Evolutionary conservation across 306 rosid genomes (phyloP), one percentile per base, ranked within the genome.

Genomic region (Delonix regia): DNA sequence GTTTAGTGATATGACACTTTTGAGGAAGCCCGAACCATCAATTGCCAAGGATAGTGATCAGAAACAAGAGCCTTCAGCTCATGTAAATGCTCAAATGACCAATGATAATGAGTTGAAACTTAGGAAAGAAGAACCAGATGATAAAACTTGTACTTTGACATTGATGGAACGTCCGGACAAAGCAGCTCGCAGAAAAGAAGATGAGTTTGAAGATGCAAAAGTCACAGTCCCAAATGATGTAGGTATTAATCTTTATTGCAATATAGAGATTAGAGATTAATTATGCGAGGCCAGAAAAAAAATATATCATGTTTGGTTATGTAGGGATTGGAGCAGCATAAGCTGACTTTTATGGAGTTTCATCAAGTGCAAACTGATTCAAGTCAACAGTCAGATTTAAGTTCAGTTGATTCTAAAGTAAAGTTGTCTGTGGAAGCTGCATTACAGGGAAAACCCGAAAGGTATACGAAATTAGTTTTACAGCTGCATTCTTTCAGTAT

Each of bases 1-100:
- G 79, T 96, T 93, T 82, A 88, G 92, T 78, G 90, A 93, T 71
- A 93, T 96, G 97, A 85, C 90, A 0, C 75, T 96, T 16, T 89
- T 96, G 88, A 88, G 90, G 74, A 96, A 96, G 87, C 99, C 98
- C 0, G 92, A 83, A 72, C 87, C 81, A 4, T 25, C 76, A 22
- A 79, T 68, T 76, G 71, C 73, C 21, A 59, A 87, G 59, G 70
- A 48, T 78, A 34, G 28, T 24, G 86, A 75, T 64, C 14, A 51
- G 39, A 63, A 75, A 52, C 78, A 67, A 82, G 90, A 81, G 75
- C 27, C 83, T 65, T 53, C 80, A 38, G 56, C 80, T 76, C 49
- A 12, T 73, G 72, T 65, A 57, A 79, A 83, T 45, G 73, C 68
- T 74, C 87, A 51, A 59, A 56, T 69, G 44, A 79, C 71, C 64